Base-by-base conservation (phyloP, 352 stramenopile species). In the Phytophthora sansomeana region DNA sequence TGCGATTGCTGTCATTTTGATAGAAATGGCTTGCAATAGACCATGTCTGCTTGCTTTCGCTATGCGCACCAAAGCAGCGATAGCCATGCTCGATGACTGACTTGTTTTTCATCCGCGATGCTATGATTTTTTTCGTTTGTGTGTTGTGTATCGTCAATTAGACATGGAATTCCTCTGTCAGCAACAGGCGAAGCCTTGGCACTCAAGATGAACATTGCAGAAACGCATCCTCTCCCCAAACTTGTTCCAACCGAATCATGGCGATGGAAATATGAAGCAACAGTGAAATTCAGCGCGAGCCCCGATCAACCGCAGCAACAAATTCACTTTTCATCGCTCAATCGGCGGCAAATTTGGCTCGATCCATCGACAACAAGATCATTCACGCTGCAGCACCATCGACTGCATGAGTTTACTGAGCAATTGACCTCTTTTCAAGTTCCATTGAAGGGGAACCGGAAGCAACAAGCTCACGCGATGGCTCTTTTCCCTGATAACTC, bases 371-470 rank as follows among this genome's bases (percentile, higher is more conserved):
- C 81, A 10, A 79, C 80, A 5, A 68, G 75, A 24, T 81, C 79
- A 11, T 93, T 83, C 54, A 41, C 57, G 0, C 50, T 93, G 19
- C 62, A 87, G 29, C 81, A 89, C 29, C 79, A 90, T 33, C 85
- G 85, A 19, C 50, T 80, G 11, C 62, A 90, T 30, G 51, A 66
- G 8, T 93, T 93, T 50, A 86, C 77, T 0, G 85, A 93, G 52
- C 65, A 91, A 47, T 48, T 93, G 1, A 74, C 81, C n/a, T 92
- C 85, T 16, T 89, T 90, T 52, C 54, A 76, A 11, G 81, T 91
- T 1, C 85, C 85, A 9, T 50, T 93, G 16, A 86, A 83, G 43
- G 77, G 53, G 7, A 84, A 86, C 41, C 73, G 72, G 7, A 82
- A 82, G 35, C 85, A 93, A 64, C 70, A 67, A 38, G 78, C 81